Evolutionary conservation across 148 eudicot species (phyloP).

Genomic region (Rhododendron vialii): DNA sequence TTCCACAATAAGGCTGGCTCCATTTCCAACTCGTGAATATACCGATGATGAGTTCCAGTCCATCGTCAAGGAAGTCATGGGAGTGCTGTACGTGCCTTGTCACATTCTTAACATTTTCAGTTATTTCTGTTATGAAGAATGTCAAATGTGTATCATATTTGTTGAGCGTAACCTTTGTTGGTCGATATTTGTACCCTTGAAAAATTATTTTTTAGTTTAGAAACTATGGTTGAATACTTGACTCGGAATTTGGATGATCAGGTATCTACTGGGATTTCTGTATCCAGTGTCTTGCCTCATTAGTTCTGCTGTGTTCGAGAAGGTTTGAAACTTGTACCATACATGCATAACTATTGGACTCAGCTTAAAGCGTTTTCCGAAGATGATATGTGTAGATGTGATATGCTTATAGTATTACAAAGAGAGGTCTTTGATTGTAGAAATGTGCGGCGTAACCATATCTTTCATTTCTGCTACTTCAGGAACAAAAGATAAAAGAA

Average conservation of each 20-base stretch:
- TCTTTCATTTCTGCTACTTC: conserved; percentile 24
- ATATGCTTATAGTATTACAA: background rate
- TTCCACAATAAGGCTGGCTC: conserved; percentile 79
- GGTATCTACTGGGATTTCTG: conserved; percentile 96
- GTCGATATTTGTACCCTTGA: background rate
- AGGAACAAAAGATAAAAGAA: conserved; percentile 96
- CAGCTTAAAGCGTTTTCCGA: background rate
- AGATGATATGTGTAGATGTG: background rate
- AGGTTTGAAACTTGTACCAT: conserved; percentile 47
- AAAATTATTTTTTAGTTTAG: conserved; percentile 1
- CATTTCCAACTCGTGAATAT: conserved; percentile 95
- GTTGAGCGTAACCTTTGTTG: background rate
- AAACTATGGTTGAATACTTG: conserved; percentile 14
- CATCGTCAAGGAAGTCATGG: conserved; percentile 92
- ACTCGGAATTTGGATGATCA: conserved; percentile 26
- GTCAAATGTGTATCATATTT: background rate
- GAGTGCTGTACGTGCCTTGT: conserved; percentile 75
- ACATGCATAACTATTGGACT: background rate
- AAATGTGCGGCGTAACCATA: conserved; percentile 1
- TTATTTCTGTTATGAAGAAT: background rate
- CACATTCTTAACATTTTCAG: background rate
- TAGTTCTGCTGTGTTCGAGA: conserved; percentile 87
- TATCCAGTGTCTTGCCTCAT: conserved; percentile 94
- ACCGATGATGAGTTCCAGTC: conserved; percentile 98
- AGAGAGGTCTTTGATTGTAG: background rate